Conservation (phyloP, 2,329 filamentous ascomycete species). For the Aspergillus tubingensis region DNA sequence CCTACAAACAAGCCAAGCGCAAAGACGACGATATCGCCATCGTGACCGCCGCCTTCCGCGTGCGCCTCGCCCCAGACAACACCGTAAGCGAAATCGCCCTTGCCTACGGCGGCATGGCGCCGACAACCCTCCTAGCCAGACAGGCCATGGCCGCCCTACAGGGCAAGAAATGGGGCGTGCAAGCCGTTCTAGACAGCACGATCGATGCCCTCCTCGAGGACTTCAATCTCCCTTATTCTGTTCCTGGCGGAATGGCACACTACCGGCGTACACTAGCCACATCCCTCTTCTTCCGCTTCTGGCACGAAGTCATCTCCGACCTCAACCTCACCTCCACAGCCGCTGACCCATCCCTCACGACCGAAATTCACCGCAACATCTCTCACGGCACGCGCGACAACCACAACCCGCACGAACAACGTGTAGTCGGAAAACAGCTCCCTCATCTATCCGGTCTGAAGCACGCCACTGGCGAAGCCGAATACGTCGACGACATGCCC, state of each 20-base stretch:
- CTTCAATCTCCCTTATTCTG: constrained; percentile 79
- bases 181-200: constrained; percentile 73
- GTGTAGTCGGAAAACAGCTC: constrained; percentile 75
- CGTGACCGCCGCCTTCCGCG: constrained; percentile 74
- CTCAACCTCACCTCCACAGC: constrained; percentile 61
- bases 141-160: constrained; percentile 67
- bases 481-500: constrained; percentile 88
- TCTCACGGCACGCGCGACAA: constrained; percentile 74
- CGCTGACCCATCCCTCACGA: constrained; percentile 59
- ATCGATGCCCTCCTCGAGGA: constrained; percentile 77
- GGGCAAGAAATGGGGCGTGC: constrained; percentile 72
- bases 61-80: constrained; percentile 65
- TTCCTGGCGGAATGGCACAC: constrained; percentile 87
- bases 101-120: constrained; percentile 86
- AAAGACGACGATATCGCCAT: constrained; percentile 94
- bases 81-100: constrained; percentile 69
- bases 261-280: constrained; percentile 80
- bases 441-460: constrained; percentile 82
- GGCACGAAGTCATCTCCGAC: constrained; percentile 72
- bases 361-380: constrained; percentile 77
- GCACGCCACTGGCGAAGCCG: constrained; percentile 82
- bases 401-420: constrained; percentile 66
- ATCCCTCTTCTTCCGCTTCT: constrained; percentile 91
- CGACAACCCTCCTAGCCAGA: constrained; percentile 75
- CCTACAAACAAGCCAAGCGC: constrained; percentile 87